Evolutionary conservation across 352 stramenopile species (phyloP).

Genomic region (Discostella stelligera): DNA sequence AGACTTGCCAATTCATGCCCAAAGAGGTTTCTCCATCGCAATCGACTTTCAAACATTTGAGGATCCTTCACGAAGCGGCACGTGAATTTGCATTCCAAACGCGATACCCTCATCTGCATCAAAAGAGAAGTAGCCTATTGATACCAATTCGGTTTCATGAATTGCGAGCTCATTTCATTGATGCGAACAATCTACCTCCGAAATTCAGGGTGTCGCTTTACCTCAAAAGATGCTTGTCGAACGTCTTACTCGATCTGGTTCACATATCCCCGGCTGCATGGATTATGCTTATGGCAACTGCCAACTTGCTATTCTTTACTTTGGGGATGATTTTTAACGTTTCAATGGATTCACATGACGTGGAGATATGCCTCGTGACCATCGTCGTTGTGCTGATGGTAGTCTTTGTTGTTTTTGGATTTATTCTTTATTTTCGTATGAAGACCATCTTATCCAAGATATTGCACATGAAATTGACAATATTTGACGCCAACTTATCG

Average conservation of each 20-base stretch:
- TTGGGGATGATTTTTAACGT: constrained; percentile 60
- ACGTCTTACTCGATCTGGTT: constrained; percentile 69
- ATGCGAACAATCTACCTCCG: constrained; percentile 66
- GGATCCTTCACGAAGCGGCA: constrained; percentile 11
- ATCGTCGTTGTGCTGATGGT: constrained; percentile 53
- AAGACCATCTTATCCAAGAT: constrained; percentile 67
- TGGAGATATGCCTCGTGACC: constrained; percentile 39
- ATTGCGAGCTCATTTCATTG: constrained; percentile 75
- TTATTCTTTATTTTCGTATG: constrained; percentile 69
- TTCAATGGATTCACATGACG: constrained; percentile 26
- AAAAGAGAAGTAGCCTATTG: constrained; percentile 47
- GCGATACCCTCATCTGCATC: constrained; percentile 33
- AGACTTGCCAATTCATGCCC: not conserved
- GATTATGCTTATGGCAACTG: constrained; percentile 63
- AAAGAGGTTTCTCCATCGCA: constrained; percentile 1
- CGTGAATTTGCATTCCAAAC: constrained; percentile 26
- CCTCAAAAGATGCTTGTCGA: constrained; percentile 63
- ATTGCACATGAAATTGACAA: constrained; percentile 51
- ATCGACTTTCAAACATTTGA: not conserved
- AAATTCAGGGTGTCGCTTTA: constrained; percentile 78
- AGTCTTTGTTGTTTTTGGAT: constrained; percentile 55
- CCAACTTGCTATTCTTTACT: constrained; percentile 72
- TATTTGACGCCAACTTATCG: constrained; percentile 1
- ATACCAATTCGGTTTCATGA: constrained; percentile 77
- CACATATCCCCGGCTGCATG: constrained; percentile 71